Evolutionary conservation across 2,329 filamentous ascomycete species (phyloP), one percentile per base, ranked within the genome.

Genomic region (Pseudocercospora musae): DNA sequence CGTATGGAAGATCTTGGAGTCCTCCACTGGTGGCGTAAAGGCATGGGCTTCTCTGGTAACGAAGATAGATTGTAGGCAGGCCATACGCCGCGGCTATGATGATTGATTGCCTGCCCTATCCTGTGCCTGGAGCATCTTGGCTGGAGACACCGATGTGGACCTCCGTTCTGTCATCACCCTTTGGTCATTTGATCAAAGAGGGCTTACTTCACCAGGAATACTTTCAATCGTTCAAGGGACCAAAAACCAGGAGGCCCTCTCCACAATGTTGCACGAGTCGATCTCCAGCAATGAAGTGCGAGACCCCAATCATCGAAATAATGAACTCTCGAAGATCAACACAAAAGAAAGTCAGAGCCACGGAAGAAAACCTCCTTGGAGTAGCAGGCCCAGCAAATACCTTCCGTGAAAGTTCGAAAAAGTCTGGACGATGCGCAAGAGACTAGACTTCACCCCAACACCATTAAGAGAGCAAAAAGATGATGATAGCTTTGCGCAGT

Each of bases 21-120:
- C 4, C 79, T 79, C 66, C 73, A 70, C 0, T 92, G 89, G 89
- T 91, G 88, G 87, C 84, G 84, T 69, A 81, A 78, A 53, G 87
- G 81, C 0, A 91, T 91, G 89, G 86, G 87, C 11, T 88, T 71
- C 55, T 60, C 64, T 52, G 67, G 65, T 6, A 63, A 64, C 25
- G 62, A 67, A 18, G 67, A 66, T 25, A 64, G 67, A 9, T 25
- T 71, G 10, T 71, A 57, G n/a, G n/a, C n/a, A n/a, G n/a, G n/a
- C n/a, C n/a, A n/a, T n/a, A n/a, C n/a, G n/a, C n/a, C n/a, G n/a
- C n/a, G n/a, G n/a, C n/a, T n/a, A n/a, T n/a, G n/a, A n/a, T n/a
- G n/a, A n/a, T 15, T 37, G n/a, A 48, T n/a, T n/a, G n/a, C n/a
- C n/a, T 23, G 8, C 18, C 44, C 23, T 4, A 4, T 15, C 3